These are phyloP conservation scores for Teratosphaeria epicoccoides DNA, from an alignment of 2,329 filamentous ascomycete species.

Conservation along the genomic window DNA sequence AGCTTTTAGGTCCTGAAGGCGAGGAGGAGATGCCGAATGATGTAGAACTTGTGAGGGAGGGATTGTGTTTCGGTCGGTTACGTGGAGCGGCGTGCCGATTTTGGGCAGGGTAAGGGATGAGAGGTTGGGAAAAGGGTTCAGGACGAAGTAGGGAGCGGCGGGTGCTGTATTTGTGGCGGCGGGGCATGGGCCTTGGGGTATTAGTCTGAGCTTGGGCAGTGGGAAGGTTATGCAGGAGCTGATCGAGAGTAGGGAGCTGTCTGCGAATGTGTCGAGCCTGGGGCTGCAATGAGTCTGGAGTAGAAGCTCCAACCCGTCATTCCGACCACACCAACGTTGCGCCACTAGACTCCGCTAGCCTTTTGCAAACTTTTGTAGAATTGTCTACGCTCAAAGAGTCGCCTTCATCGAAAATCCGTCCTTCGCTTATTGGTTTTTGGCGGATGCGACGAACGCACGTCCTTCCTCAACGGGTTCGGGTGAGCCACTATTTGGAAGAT, in stretches of 20 bases:
- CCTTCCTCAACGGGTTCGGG: constrained; percentile 31
- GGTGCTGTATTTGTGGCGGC: constrained; percentile 61
- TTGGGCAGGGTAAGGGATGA: constrained; percentile 47
- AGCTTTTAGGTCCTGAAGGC: constrained; percentile 38
- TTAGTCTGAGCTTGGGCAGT: constrained; percentile 48
- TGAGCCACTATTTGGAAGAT: constrained; percentile 35
- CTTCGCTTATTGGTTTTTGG: background rate
- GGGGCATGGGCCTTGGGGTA: constrained; percentile 68
- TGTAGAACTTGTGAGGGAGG: constrained; percentile 52
- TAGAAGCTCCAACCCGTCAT: too few relatives aligned
- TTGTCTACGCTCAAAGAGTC: too few relatives aligned
- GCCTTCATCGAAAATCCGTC: too few relatives aligned
- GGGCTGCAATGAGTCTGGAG: constrained; percentile 19
- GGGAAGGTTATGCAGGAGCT: constrained; percentile 62
- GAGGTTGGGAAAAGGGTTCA: constrained; percentile 41
- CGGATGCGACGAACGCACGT: constrained; percentile 24
- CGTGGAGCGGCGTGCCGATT: constrained; percentile 53
- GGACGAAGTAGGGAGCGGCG: constrained; percentile 31
- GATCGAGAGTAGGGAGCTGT: constrained; percentile 38
- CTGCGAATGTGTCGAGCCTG: constrained; percentile 49
- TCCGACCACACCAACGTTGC: too few relatives aligned
- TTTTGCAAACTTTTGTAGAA: too few relatives aligned
- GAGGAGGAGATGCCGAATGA: constrained; percentile 26
- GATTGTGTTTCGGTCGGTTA: constrained; percentile 63
- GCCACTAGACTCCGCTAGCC: too few relatives aligned